Evolutionary conservation across 208 protist genomes (phyloP), one percentile per base, ranked within the genome.

Genomic region (Wallacemonas sp.): DNA sequence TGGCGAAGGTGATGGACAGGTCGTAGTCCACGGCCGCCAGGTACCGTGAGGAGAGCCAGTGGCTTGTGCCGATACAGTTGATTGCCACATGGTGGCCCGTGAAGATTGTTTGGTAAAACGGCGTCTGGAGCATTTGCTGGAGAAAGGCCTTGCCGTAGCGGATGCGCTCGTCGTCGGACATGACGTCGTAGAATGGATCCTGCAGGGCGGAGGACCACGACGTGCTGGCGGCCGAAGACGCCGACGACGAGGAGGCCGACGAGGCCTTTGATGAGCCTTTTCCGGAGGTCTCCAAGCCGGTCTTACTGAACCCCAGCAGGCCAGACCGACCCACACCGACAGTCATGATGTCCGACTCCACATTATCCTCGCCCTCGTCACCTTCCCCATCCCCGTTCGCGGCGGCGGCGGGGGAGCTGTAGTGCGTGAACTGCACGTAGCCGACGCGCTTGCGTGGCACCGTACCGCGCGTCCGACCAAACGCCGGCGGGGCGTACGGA

Each of bases 71-170:
- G 11, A 92, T 61, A 67, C 77, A 87, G 72, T 87, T 86, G 57
- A 87, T 81, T 3, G 76, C 77, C 16, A 86, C 81, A 38, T 89
- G 71, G 64, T 92, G 86, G 2, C 80, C 82, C 8, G 81, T 74
- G 44, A 92, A 92, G 12, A 92, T 69, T 22, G 71, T 80, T 26
- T 65, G 55, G 23, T 92, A 89, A 46, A 89, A 92, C 38, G 42
- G 66, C 31, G 70, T 88, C 36, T 82, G 68, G 38, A 84, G 62
- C 44, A 89, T 57, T 57, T 79, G 52, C 18, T 65, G 68, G 33
- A 92, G 57, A 63, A 89, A 81, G 29, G 55, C 54, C 38, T 84
- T 64, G 46, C 57, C 76, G 52, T 59, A 59, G 52, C 26, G 52
- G 20, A 59, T 25, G 52, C 52, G 52, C 26, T 59, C 52, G 14